These are phyloP conservation scores for Cryptosporidium ubiquitum DNA, from an alignment of 169 alveolate genomes.

Conservation along the genomic window DNA sequence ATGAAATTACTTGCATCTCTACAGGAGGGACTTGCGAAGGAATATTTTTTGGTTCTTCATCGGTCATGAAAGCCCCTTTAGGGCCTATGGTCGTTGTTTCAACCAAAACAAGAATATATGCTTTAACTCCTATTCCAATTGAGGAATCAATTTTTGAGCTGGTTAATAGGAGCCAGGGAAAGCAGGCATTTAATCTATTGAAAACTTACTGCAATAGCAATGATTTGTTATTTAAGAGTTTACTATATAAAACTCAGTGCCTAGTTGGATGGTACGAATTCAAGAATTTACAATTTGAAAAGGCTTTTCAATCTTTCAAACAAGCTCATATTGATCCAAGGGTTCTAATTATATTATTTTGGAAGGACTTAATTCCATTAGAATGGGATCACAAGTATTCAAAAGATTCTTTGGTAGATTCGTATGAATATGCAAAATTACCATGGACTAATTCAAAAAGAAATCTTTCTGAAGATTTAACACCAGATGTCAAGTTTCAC, in stretches of 20 bases:
- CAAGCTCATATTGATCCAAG: conserved; percentile 73
- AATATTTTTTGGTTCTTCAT: conserved; percentile 3
- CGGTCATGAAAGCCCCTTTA: conserved; percentile 12
- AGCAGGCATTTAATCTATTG: conserved; percentile 49
- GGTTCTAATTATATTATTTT: conserved; percentile 35
- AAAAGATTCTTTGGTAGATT: background rate
- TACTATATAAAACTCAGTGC: conserved; percentile 43
- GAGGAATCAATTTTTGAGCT: conserved; percentile 56
- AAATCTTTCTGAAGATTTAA: conserved; percentile 39
- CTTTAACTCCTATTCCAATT: conserved; percentile 47
- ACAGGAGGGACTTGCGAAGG: conserved; percentile 45
- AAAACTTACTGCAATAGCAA: conserved; percentile 49
- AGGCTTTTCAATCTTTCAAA: conserved; percentile 49
- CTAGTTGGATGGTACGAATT: conserved; percentile 63
- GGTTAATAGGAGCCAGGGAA: conserved; percentile 55
- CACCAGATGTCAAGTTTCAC: conserved; percentile 58
- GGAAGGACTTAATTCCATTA: conserved; percentile 53
- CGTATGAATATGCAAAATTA: conserved; percentile 54
- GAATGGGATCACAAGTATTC: background rate
- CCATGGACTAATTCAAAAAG: conserved; percentile 56
- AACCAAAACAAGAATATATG: conserved; percentile 48
- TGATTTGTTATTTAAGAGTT: conserved; percentile 30
- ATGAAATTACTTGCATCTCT: conserved; percentile 55
- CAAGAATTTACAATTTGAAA: conserved; percentile 42
- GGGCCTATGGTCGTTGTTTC: conserved; percentile 60